These are phyloP conservation scores for Fagopyrum homotropicum DNA, from an alignment of 148 eudicot genomes.

Conservation along the genomic window DNA sequence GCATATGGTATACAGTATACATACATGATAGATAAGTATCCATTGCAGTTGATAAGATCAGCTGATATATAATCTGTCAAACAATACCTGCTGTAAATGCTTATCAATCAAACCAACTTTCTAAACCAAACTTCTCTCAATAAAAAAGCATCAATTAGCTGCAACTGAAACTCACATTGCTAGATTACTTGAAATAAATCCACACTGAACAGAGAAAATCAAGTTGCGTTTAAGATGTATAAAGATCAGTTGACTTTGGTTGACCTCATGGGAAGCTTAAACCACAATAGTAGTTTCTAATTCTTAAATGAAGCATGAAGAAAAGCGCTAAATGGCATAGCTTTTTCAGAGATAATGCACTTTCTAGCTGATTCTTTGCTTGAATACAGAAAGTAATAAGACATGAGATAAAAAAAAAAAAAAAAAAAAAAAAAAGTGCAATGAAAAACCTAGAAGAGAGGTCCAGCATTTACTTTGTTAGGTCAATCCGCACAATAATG, in stretches of 20 bases:
- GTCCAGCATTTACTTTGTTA: neutral
- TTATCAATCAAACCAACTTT: neutral
- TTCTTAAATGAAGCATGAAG: neutral
- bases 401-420: neutral
- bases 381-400: neutral
- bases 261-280: neutral
- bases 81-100: neutral
- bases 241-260: neutral
- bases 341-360: neutral
- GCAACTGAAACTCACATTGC: neutral
- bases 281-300: neutral
- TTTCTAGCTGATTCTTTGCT: neutral
- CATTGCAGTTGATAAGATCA: neutral
- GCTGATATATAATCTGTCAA: neutral
- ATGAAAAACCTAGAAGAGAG: neutral
- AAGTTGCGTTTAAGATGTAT: neutral
- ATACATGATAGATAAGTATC: conserved; percentile 21
- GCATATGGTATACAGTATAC: conserved; percentile 13
- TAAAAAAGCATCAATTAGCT: neutral
- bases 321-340: no score
- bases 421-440: neutral
- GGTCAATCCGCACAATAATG: neutral
- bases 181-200: neutral
- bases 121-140: neutral
- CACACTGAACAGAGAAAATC: neutral